Conservation (phyloP, 768 basidiomycete genomes). For the Calocera viscosa region DNA sequence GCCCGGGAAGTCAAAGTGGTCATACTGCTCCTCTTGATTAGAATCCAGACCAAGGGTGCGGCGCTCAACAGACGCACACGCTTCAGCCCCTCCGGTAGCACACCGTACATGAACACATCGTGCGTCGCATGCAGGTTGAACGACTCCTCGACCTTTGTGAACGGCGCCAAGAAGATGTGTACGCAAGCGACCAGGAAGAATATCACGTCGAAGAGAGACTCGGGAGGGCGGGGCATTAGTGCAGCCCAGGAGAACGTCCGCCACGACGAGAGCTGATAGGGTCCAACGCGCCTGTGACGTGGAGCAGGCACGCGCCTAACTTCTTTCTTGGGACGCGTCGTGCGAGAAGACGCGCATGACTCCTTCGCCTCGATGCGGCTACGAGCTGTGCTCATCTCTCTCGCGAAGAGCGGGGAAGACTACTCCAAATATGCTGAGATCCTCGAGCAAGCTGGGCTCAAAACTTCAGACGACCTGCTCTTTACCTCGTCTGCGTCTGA, state of each 20-base stretch:
- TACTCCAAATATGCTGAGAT: neutral
- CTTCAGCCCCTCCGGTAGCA: constrained; percentile 31
- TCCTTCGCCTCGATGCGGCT: neutral
- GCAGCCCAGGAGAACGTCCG: neutral
- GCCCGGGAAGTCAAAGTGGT: constrained; percentile 79
- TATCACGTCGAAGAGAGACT: constrained; percentile 10
- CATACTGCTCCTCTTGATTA: constrained; percentile 46
- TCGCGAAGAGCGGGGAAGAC: neutral
- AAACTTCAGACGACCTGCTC: neutral
- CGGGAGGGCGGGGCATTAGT: neutral
- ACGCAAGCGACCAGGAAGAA: constrained; percentile 12
- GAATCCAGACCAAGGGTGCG: neutral
- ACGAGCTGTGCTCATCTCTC: constrained; percentile 4
- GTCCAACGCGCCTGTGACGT: neutral
- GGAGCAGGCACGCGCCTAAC: neutral
- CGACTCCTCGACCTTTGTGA: constrained; percentile 94
- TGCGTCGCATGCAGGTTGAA: constrained; percentile 89
- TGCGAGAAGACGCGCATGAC: neutral
- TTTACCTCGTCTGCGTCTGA: neutral
- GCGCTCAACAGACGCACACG: constrained; percentile 26
- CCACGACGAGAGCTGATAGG: neutral
- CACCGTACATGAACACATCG: constrained; percentile 72
- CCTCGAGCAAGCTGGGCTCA: neutral
- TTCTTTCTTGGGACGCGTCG: neutral
- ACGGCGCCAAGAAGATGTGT: constrained; percentile 70